A percentile compares a stretch with the other conserved stretches of the same genome.
Conservation (phyloP, 192 early-diverging fungal genomes). For the Umbelopsis sp. region DNA sequence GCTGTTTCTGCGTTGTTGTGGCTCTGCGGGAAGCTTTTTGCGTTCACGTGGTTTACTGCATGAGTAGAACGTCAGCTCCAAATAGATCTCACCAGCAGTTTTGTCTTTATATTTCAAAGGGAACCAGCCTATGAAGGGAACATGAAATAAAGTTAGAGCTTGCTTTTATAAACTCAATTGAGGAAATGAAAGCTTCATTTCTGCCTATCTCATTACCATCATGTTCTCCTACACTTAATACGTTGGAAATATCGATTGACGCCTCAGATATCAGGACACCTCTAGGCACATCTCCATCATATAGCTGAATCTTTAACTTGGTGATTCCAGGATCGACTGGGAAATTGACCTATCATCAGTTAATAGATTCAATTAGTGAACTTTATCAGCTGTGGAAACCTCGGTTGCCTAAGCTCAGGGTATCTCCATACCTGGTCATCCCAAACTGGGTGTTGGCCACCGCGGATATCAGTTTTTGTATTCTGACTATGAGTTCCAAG, state of each 20-base stretch:
- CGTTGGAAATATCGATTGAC: constrained; percentile 48
- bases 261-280: constrained; percentile 51
- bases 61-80: constrained; percentile 57
- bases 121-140: constrained; percentile 46
- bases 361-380: not conserved
- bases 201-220: constrained; percentile 43
- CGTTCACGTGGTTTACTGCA: constrained; percentile 26
- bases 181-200: not conserved
- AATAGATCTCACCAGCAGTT: constrained; percentile 49
- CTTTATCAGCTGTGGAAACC: not conserved
- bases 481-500: constrained; percentile 43
- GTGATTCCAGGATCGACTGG: constrained; percentile 42
- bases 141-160: not conserved
- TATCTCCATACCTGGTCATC: constrained; percentile 51
- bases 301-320: constrained; percentile 39
- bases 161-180: too few species aligned
- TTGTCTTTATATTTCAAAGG: constrained; percentile 42
- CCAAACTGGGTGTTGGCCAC: constrained; percentile 59
- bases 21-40: constrained; percentile 3
- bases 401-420: not conserved
- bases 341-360: constrained; percentile 41
- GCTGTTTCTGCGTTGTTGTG: constrained; percentile 3
- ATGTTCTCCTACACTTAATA: constrained; percentile 49
- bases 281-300: constrained; percentile 53
- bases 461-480: constrained; percentile 49